phyloP scores from a whole-genome alignment of 805 yeast species.

The Candida alai region DNA sequence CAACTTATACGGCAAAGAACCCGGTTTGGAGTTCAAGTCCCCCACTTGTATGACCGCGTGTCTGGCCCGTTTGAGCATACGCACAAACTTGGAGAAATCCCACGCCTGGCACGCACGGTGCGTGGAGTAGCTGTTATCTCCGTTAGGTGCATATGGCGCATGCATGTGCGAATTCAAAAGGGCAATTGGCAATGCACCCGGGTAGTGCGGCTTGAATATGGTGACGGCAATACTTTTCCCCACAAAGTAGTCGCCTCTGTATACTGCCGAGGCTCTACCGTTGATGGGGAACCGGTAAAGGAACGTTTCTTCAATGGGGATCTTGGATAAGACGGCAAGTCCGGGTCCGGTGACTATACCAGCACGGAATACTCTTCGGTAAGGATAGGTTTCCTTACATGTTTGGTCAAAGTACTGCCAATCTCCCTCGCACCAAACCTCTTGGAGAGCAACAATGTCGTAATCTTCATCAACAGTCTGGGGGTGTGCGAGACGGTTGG shows the following conservation, averaged over 20 bases:
- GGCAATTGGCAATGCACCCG: constrained; percentile 58
- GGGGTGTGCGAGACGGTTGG: constrained; percentile 49
- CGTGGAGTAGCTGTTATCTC: constrained; percentile 86
- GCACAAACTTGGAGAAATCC: constrained; percentile 76
- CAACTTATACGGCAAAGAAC: constrained; percentile 73
- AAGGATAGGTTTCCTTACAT: constrained; percentile 52
- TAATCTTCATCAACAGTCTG: constrained; percentile 39
- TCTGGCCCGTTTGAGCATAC: constrained; percentile 63
- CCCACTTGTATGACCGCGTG: constrained; percentile 88
- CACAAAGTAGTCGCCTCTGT: constrained; percentile 95
- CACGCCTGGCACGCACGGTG: constrained; percentile 95
- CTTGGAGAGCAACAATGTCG: constrained; percentile 92
- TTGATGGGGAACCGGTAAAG: constrained; percentile 85
- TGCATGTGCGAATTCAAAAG: constrained; percentile 92
- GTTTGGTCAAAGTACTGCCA: constrained; percentile 58
- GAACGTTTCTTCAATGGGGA: constrained; percentile 78
- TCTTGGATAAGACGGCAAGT: constrained; percentile 73
- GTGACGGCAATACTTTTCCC: constrained; percentile 87
- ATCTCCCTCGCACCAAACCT: constrained; percentile 85
- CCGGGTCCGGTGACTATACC: constrained; percentile 96
- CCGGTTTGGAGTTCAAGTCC: constrained; percentile 87
- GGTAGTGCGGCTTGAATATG: constrained; percentile 46
- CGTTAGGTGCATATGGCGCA: constrained; percentile 76
- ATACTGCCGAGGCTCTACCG: constrained; percentile 91
- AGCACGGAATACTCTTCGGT: constrained; percentile 65